Evolutionary conservation across 2,329 filamentous ascomycete genomes (phyloP).

Genomic region (Hawksworthiomyces lignivorus): DNA sequence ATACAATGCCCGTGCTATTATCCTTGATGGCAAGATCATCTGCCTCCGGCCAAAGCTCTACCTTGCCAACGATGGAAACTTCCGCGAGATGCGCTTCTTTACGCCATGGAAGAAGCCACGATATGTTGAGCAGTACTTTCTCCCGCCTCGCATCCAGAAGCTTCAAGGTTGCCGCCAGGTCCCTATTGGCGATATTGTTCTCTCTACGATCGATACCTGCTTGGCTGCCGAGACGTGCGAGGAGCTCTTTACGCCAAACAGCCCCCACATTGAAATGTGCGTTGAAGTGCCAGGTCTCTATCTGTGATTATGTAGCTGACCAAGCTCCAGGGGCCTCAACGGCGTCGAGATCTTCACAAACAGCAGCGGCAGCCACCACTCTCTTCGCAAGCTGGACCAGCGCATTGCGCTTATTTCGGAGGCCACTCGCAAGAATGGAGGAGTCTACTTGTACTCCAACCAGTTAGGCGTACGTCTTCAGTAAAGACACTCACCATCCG

Average conservation of each 20-base stretch:
- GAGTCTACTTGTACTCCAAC: constrained; percentile 51
- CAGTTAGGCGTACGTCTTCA: no score
- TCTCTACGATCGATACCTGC: constrained; percentile 52
- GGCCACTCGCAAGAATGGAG: constrained; percentile 44
- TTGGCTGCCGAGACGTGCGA: constrained; percentile 35
- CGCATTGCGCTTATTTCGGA: constrained; percentile 58
- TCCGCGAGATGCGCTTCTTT: constrained; percentile 52
- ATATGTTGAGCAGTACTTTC: constrained; percentile 55
- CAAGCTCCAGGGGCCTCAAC: no score
- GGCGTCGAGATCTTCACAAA: constrained; percentile 70
- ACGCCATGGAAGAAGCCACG: constrained; percentile 53
- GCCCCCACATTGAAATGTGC: constrained; percentile 49
- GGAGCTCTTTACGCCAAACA: constrained; percentile 21
- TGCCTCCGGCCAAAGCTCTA: constrained; percentile 64
- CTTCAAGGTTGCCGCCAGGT: constrained; percentile 40
- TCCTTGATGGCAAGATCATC: constrained; percentile 58
- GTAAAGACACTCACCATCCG: no score
- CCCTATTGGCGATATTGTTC: constrained; percentile 61
- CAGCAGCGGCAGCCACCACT: constrained; percentile 54
- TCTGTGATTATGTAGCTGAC: no score
- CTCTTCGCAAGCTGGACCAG: constrained; percentile 53
- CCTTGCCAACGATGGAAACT: constrained; percentile 42
- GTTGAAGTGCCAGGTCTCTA: no score
- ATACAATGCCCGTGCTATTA: constrained; percentile 61
- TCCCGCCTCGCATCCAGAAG: constrained; percentile 51